phyloP scores from a whole-genome alignment of 176 grass and related monocot species.

The Ensete ventricosum region DNA sequence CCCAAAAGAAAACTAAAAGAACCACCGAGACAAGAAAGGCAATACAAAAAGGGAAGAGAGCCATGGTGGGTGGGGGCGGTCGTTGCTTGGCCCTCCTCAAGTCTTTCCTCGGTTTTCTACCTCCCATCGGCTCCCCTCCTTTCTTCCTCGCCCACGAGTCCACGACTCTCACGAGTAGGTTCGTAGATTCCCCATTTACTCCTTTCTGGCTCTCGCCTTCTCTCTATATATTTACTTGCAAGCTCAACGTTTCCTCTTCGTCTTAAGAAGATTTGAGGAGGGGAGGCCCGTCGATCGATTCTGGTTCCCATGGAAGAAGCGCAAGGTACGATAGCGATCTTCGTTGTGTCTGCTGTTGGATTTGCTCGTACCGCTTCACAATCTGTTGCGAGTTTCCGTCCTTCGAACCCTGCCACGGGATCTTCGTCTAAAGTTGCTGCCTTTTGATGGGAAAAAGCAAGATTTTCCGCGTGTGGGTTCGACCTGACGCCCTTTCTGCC shows the following conservation, averaged over 20 bases:
- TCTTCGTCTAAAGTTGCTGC: not conserved
- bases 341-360: not conserved
- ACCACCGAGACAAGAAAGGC: not conserved
- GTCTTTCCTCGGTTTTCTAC: not conserved
- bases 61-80: not conserved
- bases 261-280: not conserved
- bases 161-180: not conserved
- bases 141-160: not conserved
- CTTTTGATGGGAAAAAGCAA: not conserved
- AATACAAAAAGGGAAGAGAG: not conserved
- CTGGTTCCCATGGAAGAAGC: constrained; percentile 52
- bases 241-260: not conserved
- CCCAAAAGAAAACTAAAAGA: not conserved
- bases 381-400: not conserved
- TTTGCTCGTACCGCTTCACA: no score
- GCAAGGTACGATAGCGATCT: constrained; percentile 33
- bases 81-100: no score
- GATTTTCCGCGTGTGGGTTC: not conserved
- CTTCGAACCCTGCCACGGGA: not conserved
- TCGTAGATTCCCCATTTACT: not conserved
- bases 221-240: not conserved
- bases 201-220: not conserved
- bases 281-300: not conserved
- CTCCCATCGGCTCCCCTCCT: not conserved
- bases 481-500: not conserved